Conservation (phyloP, 2,329 filamentous ascomycete genomes). For the Trichoderma sp. region DNA sequence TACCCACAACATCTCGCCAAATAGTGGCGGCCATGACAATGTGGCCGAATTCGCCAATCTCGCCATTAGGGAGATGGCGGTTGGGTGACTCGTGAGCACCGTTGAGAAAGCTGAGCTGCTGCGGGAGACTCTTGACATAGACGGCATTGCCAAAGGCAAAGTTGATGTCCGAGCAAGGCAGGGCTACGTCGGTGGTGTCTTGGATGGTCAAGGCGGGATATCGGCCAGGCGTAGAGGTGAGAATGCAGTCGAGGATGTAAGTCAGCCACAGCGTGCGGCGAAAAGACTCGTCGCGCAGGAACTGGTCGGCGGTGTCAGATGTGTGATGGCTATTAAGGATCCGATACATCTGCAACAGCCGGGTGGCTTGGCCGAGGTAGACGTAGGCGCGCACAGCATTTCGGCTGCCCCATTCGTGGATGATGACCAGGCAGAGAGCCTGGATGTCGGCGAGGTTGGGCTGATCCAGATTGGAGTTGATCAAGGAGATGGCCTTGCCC, state of each 20-base stretch:
- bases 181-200: conserved; percentile 59
- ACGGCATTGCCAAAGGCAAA: conserved; percentile 65
- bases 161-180: conserved; percentile 65
- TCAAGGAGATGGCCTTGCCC: conserved; percentile 58
- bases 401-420: conserved; percentile 65
- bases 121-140: conserved; percentile 59
- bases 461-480: conserved; percentile 63
- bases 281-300: conserved; percentile 64
- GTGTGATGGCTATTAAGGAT: conserved; percentile 60
- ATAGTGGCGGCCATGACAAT: conserved; percentile 64
- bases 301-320: conserved; percentile 58
- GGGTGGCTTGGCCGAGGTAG: conserved; percentile 65
- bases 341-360: conserved; percentile 67
- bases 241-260: conserved; percentile 65
- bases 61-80: conserved; percentile 49
- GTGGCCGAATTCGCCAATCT: conserved; percentile 65
- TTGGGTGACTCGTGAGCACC: conserved; percentile 38
- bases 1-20: conserved; percentile 65
- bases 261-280: conserved; percentile 65
- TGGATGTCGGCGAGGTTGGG: conserved; percentile 65
- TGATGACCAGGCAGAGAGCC: conserved; percentile 62
- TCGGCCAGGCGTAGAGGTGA: conserved; percentile 64
- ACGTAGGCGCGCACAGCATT: conserved; percentile 67
- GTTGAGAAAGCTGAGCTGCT: conserved; percentile 45
- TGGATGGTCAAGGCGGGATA: conserved; percentile 59